phyloP scores from a whole-genome alignment of 805 yeast genomes.

The Myxozyma udenii region DNA sequence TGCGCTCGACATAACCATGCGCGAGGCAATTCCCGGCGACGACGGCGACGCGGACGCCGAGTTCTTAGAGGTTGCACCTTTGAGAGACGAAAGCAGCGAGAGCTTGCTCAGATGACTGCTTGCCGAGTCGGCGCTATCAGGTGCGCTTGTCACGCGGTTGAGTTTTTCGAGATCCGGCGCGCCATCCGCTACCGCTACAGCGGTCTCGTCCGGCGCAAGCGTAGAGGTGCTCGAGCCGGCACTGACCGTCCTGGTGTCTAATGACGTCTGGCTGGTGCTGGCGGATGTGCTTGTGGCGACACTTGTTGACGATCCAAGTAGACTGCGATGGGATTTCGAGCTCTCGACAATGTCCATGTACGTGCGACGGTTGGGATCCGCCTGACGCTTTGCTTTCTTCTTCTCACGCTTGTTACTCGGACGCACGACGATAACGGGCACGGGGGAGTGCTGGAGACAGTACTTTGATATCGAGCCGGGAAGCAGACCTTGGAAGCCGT shows the following conservation, averaged over 20 bases:
- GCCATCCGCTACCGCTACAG: too few species aligned
- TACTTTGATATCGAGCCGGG: constrained; percentile 50
- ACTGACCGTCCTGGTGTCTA: neutral
- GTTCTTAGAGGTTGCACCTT: neutral
- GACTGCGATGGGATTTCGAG: constrained; percentile 11
- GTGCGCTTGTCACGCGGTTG: neutral
- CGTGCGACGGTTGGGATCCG: constrained; percentile 36
- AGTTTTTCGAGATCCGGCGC: neutral
- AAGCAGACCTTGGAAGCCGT: constrained; percentile 44
- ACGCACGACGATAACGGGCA: constrained; percentile 49
- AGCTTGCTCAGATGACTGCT: neutral
- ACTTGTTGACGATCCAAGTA: neutral
- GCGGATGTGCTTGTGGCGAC: neutral
- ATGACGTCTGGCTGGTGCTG: neutral
- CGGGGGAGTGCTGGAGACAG: constrained; percentile 46
- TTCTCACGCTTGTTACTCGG: constrained; percentile 40
- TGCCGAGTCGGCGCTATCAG: neutral
- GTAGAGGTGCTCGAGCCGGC: neutral
- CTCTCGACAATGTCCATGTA: constrained; percentile 33
- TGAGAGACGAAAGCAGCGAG: neutral
- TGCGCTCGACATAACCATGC: constrained; percentile 12
- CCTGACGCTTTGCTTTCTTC: constrained; percentile 37
- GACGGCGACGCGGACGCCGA: neutral
- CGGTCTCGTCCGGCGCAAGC: too few species aligned
- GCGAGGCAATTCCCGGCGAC: constrained; percentile 3